phyloP scores from a whole-genome alignment of 1,284 basidiomycete genomes.

The Leccinum griseonigrum region DNA sequence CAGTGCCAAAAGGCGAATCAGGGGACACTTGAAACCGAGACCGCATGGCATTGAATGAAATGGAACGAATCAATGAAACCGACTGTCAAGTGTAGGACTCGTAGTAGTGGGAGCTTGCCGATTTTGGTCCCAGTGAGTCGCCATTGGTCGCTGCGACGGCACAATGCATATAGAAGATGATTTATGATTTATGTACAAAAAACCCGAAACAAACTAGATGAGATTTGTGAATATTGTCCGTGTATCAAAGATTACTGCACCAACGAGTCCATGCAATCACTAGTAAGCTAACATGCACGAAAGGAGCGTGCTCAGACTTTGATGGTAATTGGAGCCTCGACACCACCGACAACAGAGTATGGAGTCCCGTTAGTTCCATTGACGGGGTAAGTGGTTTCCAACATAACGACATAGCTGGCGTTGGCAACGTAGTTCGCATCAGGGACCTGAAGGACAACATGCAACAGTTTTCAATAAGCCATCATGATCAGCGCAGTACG shows the following conservation, averaged over 20 bases:
- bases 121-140: no score
- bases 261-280: background rate
- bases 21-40: no score
- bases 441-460: slow-evolving; percentile 21
- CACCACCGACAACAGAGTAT: slow-evolving; percentile 28
- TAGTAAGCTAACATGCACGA: background rate
- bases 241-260: background rate
- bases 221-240: background rate
- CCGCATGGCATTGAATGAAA: no score
- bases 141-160: no score
- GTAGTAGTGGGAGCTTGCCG: no score
- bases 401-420: background rate
- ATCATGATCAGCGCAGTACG: background rate
- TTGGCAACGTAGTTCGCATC: slow-evolving; percentile 27
- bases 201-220: no score
- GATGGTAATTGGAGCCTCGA: slow-evolving; percentile 20
- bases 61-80: no score
- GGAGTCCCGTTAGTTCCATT: slow-evolving; percentile 21
- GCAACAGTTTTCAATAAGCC: background rate
- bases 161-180: no score
- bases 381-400: slow-evolving; percentile 28
- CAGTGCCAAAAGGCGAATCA: no score
- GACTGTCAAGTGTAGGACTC: no score
- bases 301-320: slow-evolving; percentile 4
- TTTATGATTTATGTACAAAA: no score